Evolutionary conservation across 257 asterid genomes (phyloP).

Genomic region (Scutellaria barbata): DNA sequence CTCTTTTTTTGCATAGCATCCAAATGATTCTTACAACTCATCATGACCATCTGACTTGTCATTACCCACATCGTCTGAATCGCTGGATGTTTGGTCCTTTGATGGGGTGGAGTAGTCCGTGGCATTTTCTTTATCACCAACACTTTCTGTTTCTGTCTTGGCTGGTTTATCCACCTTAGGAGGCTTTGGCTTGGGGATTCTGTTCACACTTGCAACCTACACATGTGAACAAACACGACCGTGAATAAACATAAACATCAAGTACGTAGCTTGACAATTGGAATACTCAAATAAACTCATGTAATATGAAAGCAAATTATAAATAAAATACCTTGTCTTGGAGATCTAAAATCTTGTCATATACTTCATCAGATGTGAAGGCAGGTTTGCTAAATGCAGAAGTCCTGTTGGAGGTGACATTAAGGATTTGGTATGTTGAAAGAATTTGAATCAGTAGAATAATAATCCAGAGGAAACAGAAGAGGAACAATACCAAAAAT

Average conservation of each 20-base stretch:
- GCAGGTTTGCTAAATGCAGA: slow-evolving; percentile 67
- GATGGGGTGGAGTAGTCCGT: slow-evolving; percentile 54
- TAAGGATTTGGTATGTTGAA: slow-evolving; percentile 25
- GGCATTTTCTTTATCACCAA: slow-evolving; percentile 49
- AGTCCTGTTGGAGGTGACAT: slow-evolving; percentile 57
- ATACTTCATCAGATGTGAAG: slow-evolving; percentile 89
- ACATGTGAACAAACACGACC: slow-evolving; percentile 4
- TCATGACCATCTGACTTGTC: slow-evolving; percentile 60
- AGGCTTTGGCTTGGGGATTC: slow-evolving; percentile 95
- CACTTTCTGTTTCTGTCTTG: slow-evolving; percentile 57
- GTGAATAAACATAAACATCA: background rate
- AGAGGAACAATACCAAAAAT: background rate
- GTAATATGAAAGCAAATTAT: background rate
- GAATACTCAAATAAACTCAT: background rate
- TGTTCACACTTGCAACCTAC: slow-evolving; percentile 76
- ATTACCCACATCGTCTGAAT: slow-evolving; percentile 43
- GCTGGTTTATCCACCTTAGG: slow-evolving; percentile 84
- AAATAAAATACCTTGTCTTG: slow-evolving; percentile 73
- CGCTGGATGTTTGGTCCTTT: slow-evolving; percentile 46
- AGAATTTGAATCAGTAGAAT: background rate
- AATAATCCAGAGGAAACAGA: slow-evolving; percentile 10
- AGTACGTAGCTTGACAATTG: background rate
- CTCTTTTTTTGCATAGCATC: no score
- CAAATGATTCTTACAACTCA: slow-evolving; percentile 66
- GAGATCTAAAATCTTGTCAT: slow-evolving; percentile 68